Percentiles rank a stretch among this genome's conserved stretches.
Evolutionary conservation across 1,139 yeast genomes (phyloP).

Genomic region (Debaryomyces psychrophilus): DNA sequence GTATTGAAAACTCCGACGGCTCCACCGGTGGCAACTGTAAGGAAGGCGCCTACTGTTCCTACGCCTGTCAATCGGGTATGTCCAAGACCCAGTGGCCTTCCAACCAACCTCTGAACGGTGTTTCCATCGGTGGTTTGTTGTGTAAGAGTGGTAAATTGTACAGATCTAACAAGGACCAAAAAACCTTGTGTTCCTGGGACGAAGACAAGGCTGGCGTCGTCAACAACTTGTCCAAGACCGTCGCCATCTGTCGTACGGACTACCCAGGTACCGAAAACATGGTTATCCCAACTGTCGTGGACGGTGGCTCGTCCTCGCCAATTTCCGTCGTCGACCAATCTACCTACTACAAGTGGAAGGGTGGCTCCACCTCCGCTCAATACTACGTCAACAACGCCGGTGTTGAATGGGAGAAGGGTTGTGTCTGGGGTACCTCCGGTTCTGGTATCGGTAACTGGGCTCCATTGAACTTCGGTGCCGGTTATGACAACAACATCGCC

Average conservation of each 20-base stretch:
- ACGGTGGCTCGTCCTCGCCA: constrained; percentile 58
- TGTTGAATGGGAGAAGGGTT: constrained; percentile 70
- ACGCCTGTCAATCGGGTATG: constrained; percentile 90
- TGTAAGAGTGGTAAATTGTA: constrained; percentile 72
- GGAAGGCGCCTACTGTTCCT: constrained; percentile 80
- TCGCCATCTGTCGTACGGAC: constrained; percentile 84
- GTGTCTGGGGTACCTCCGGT: constrained; percentile 72
- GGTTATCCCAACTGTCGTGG: constrained; percentile 76
- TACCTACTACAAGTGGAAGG: constrained; percentile 66
- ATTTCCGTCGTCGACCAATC: constrained; percentile 68
- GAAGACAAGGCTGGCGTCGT: constrained; percentile 60
- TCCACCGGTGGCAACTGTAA: constrained; percentile 68
- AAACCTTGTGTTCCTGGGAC: constrained; percentile 82
- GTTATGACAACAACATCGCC: constrained; percentile 60
- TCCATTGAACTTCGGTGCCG: constrained; percentile 79
- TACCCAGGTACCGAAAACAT: constrained; percentile 89
- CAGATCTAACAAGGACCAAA: constrained; percentile 60
- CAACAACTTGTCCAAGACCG: constrained; percentile 55
- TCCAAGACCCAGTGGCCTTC: constrained; percentile 88
- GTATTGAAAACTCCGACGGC: constrained; percentile 65
- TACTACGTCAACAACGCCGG: constrained; percentile 84
- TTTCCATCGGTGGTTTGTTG: constrained; percentile 76
- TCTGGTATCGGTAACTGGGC: constrained; percentile 83
- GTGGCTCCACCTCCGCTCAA: constrained; percentile 71
- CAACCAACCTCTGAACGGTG: constrained; percentile 70